Conservation (phyloP, 768 basidiomycete genomes). For the Plicaturopsis crispa region DNA sequence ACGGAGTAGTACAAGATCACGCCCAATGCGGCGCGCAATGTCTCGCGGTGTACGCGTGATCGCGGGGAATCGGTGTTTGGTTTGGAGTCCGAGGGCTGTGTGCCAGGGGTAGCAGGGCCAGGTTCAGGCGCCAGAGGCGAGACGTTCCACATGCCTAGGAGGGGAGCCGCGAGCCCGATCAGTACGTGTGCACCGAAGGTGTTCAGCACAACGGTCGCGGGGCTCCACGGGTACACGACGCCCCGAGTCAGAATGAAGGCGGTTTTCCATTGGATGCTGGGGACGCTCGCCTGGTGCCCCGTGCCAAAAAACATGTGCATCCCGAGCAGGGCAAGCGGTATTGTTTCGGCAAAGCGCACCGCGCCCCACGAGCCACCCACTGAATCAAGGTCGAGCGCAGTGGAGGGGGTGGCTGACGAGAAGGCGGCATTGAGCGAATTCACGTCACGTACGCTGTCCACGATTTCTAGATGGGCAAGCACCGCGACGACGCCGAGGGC, state of each 20-base stretch:
- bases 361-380: slow-evolving; percentile 15
- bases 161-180: slow-evolving; percentile 51
- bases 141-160: slow-evolving; percentile 80
- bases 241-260: slow-evolving; percentile 77
- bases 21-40: slow-evolving; percentile 48
- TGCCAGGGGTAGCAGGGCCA: slow-evolving; percentile 15
- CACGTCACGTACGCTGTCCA: slow-evolving; percentile 78
- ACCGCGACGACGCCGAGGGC: slow-evolving; percentile 56
- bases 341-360: slow-evolving; percentile 58
- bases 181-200: slow-evolving; percentile 69
- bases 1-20: slow-evolving; percentile 63
- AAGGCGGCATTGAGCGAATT: slow-evolving; percentile 44
- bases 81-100: slow-evolving; percentile 2
- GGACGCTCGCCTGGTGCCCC: slow-evolving; percentile 86
- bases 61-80: neutral
- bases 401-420: slow-evolving; percentile 36
- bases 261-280: slow-evolving; percentile 92
- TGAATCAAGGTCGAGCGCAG: slow-evolving; percentile 28
- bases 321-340: slow-evolving; percentile 70
- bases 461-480: slow-evolving; percentile 70
- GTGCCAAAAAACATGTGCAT: slow-evolving; percentile 78
- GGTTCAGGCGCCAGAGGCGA: slow-evolving; percentile 39
- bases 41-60: slow-evolving; percentile 27
- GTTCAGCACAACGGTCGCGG: slow-evolving; percentile 68
- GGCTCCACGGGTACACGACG: slow-evolving; percentile 66